Evolutionary conservation across 139 green algal species (phyloP), one percentile per base, ranked within the genome.

Genomic region (Chlamydomonas sphaeroides): DNA sequence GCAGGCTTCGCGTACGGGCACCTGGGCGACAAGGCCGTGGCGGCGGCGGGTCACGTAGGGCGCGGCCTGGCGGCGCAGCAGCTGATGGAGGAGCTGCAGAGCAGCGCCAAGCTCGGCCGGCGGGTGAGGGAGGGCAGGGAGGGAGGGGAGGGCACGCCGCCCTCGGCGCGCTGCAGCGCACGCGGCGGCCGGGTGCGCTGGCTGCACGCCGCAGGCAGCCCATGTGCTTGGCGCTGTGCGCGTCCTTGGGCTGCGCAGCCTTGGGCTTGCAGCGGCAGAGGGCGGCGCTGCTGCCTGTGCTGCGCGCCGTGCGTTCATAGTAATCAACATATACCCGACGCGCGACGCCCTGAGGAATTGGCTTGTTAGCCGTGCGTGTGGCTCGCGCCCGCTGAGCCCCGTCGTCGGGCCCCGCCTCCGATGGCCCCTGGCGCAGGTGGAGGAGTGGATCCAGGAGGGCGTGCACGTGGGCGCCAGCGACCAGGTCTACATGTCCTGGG

Each of bases 11-110:
- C 87, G 21, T 89, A 88, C 80, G 82, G 90, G 38, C 89, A 93
- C 84, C 32, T 93, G 57, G 39, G 78, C 35, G 65, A 32, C 69
- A 80, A 85, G 63, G 84, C 69, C 15, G 69, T 92, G 32, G 79
- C 83, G 17, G 76, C 82, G 17, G 26, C 79, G 15, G 65, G 65
- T 33, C 63, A 84, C 35, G 39, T 28, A 28, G 90, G 90, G 5
- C 88, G 88, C 49, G 88, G 90, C 25, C 84, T 92, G 70, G 90
- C 89, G 45, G 80, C 57, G 20, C 90, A 94, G 84, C 82, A 93
- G 81, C 39, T 94, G 30, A 38, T 94, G 63, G 90, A 94, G 67
- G 90, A 94, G 81, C 79, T 92, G 39, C 59, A 61, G 4, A 78
- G 82, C 14, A 39, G 86, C 23, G 63, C 74, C 32, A 71, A 74